Base-by-base conservation (phyloP, 306 rosid species). In the Begonia masoniana region DNA sequence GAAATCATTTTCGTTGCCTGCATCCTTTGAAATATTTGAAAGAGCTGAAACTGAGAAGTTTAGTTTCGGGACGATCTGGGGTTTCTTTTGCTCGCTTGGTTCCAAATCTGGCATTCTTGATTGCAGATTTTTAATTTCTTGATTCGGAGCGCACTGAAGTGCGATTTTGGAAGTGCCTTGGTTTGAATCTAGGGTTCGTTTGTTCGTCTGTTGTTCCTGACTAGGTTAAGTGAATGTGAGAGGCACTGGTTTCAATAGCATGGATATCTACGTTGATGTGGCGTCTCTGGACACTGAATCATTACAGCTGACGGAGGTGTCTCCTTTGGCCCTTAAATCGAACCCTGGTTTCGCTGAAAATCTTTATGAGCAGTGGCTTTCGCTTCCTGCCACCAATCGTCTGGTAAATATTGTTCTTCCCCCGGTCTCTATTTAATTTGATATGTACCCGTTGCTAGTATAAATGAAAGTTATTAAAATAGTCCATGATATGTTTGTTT, bases 301-400 rank as follows among this genome's bases (percentile, higher is more conserved):
- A 59, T 60, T 92, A 86, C 95, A 92, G 83, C 87, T 92, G 13
- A 69, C 70, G 7, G 99, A 92, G 76, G 78, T 92, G 15, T 81
- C 96, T 23, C 71, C 93, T 61, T 36, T 87, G 57, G 77, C 87
- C 9, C 76, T 92, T 66, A 92, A 92, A 76, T 72, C 96, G 24
- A 87, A 86, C 70, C 65, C 70, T 42, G 71, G 45, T 64, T 78
- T 83, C 54, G 93, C 74, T 10, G 80, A 87, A 70, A 76, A 76
- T 66, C 88, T 92, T 51, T 92, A 79, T 62, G 93, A 86, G 63
- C 86, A 83, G 69, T 92, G 99, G 99, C 88, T 92, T n/a, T 77
- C 96, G 64, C 93, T 87, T 45, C 93, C 94, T 0, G 84, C 75
- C 26, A 81, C 76, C 62, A 77, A 81, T 67, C 96, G 93, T n/a